Base-by-base conservation (phyloP, 2,329 filamentous ascomycete species). In the Decorospora gaudefroyi region DNA sequence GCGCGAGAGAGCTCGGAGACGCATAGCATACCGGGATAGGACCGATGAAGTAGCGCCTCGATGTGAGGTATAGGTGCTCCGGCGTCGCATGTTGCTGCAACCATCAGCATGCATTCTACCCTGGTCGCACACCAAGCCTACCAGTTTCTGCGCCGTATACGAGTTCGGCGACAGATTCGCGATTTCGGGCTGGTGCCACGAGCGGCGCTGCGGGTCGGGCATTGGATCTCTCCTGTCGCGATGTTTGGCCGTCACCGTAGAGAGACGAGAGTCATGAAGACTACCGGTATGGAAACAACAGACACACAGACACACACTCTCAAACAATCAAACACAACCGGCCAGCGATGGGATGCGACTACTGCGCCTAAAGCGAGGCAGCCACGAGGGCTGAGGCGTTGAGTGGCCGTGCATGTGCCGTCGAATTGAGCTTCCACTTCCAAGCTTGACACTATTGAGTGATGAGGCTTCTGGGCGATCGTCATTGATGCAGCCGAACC, bases 21-120 rank as follows among this genome's bases (percentile, higher is more conserved):
- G n/a, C n/a, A n/a, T n/a, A 33, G 53, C 64, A 41, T 64, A 69
- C 66, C 15, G 83, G 83, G 23, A 85, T 81, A 23, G 83, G 83
- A 1, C 83, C 83, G 46, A 86, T 82, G 68, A 86, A 86, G 68
- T 78, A 79, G 41, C 83, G 78, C 41, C 79, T 75, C 37, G 76
- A 80, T 5, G 83, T 85, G 54, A 82, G 70, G 67, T 85, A 77
- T 27, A 86, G 68, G 59, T 86, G 83, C 46, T 80, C 76, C 16
- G 81, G 75, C 29, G 79, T 81, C 34, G 81, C 78, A 74, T 86
- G 80, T 71, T 80, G 77, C 79, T 77, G 61, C 53, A 9, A 19
- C 22, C 23, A 55, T 58, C 29, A 57, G 54, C 35, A 29, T 29
- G 15, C 6, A 28, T 11, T n/a, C 30, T 25, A 23, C 19, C n/a